Evolutionary conservation across 176 grass and related monocot species (phyloP), one percentile per base, ranked within the genome.

Genomic region (Chrysopogon serrulatus): DNA sequence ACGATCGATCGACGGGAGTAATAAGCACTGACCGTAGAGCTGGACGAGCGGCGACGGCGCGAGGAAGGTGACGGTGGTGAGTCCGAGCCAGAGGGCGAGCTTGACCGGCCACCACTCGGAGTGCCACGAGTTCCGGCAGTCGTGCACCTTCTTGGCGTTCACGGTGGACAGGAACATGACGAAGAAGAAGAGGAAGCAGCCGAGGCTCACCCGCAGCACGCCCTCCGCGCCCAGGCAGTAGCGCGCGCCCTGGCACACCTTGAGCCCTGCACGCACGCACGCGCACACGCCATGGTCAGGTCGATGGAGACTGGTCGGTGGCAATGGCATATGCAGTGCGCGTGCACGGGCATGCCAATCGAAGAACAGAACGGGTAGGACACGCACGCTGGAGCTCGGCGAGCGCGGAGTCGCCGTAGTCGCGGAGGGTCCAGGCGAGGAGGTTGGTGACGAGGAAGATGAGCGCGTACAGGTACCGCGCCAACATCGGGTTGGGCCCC

Each of bases 151-250:
- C 75, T 84, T 65, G 31, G 91, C 86, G 65, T 85, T 77, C 23
- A 91, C 77, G 5, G 96, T 98, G 14, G 91, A 95, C 35, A 95
- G 76, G 68, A 98, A 98, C 96, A 98, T 95, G 54, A 93, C 60
- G 85, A 98, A 95, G 89, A 93, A 98, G 91, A 98, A 98, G 53
- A 94, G 81, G 37, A 91, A 95, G 84, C 92, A 98, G 47, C 95
- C 92, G 37, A 98, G 90, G 87, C 95, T 98, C 43, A 98, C 82
- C 8, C 92, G 88, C 0, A 98, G 92, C 28, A 98, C 92, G 61
- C 95, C 95, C 76, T 95, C 91, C 19, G 90, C 92, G 32, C 95
- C 95, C 39, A 93, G 87, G 77, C 95, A 98, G 78, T 88, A 79
- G 14, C 79, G 71, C 15, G 72, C 71, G 62, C 91, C 96, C 35